Conservation (phyloP, 768 basidiomycete genomes). For the Tubosaeta sp. region DNA sequence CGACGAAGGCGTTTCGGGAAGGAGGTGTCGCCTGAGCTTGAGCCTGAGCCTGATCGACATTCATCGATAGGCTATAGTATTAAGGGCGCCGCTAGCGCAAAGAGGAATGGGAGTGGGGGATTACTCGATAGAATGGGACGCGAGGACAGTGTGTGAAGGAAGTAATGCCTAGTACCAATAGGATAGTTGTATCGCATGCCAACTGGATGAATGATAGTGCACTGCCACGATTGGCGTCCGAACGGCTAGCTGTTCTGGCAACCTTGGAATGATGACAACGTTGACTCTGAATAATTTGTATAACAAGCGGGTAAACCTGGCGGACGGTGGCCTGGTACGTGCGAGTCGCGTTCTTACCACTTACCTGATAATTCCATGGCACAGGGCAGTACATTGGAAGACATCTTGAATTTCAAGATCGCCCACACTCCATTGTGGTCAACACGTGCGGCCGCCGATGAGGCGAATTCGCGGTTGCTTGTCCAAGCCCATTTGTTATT, state of each 20-base stretch:
- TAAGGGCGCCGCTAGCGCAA: conserved; percentile 46
- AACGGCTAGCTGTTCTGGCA: background rate
- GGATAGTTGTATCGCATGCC: conserved; percentile 16
- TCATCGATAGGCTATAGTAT: conserved; percentile 48
- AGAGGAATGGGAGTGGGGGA: conserved; percentile 15
- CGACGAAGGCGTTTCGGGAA: conserved; percentile 18
- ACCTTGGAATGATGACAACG: background rate
- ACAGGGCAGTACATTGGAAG: conserved; percentile 64
- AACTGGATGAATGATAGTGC: conserved; percentile 2
- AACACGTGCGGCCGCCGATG: conserved; percentile 50
- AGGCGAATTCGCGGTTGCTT: conserved; percentile 43
- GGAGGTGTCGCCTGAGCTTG: conserved; percentile 21
- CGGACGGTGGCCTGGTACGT: conserved; percentile 49
- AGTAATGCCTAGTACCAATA: conserved; percentile 18
- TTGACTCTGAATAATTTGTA: conserved; percentile 10
- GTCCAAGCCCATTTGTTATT: conserved; percentile 59
- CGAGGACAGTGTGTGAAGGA: conserved; percentile 25
- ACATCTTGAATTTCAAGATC: conserved; percentile 42
- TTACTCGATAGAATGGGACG: conserved; percentile 35
- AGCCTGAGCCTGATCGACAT: conserved; percentile 25
- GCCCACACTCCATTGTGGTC: conserved; percentile 68
- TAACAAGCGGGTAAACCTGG: conserved; percentile 17
- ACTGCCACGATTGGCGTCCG: conserved; percentile 5
- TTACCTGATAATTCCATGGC: background rate
- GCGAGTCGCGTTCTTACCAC: background rate